phyloP scores from a whole-genome alignment of 2,329 filamentous ascomycete species.

The Diaporthe humulicola region DNA sequence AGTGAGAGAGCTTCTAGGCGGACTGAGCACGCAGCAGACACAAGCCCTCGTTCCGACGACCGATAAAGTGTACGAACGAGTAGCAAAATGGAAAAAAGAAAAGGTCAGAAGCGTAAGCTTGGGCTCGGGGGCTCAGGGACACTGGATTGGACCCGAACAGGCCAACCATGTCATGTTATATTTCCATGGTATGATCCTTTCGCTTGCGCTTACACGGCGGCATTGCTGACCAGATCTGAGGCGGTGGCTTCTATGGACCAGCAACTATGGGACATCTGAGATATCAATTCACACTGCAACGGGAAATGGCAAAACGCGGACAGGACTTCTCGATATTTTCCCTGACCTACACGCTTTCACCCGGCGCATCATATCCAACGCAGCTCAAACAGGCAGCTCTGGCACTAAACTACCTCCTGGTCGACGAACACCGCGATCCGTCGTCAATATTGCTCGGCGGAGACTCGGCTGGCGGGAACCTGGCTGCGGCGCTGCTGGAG shows the following conservation, averaged over 20 bases:
- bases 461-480: conserved; percentile 54
- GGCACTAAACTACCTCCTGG: conserved; percentile 48
- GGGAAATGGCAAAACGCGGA: conserved; percentile 39
- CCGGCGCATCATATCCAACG: conserved; percentile 47
- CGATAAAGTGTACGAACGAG: conserved; percentile 6
- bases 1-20: conserved; percentile 21
- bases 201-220: not conserved
- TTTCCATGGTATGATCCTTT: conserved; percentile 43
- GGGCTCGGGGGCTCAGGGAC: conserved; percentile 31
- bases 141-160: conserved; percentile 47
- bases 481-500: conserved; percentile 49
- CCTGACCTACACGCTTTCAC: conserved; percentile 52
- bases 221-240: not conserved
- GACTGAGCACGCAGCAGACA: conserved; percentile 19
- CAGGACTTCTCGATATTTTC: conserved; percentile 43
- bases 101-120: conserved; percentile 13
- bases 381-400: conserved; percentile 51
- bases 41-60: conserved; percentile 28
- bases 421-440: conserved; percentile 45
- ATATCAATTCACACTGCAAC: conserved; percentile 43
- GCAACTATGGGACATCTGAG: conserved; percentile 44
- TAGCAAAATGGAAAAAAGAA: conserved; percentile 3
- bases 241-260: conserved; percentile 46
- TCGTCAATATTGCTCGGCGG: conserved; percentile 51
- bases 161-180: conserved; percentile 48